phyloP scores from a whole-genome alignment of 179 eudicot species.

The Carnegiea gigantea region DNA sequence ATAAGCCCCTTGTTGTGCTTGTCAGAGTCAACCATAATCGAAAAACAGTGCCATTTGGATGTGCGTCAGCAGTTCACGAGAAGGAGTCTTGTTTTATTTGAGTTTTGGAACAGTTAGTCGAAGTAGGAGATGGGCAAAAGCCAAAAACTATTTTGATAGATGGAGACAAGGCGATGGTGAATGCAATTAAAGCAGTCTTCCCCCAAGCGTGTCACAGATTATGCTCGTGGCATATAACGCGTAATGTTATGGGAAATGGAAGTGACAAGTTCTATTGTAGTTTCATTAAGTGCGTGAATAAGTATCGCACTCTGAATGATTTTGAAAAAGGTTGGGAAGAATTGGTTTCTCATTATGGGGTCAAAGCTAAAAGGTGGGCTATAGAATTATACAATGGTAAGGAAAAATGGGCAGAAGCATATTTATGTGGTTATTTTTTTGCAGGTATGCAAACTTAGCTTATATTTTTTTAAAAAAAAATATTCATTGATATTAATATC shows the following conservation, averaged over 20 bases:
- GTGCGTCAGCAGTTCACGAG: constrained; percentile 2
- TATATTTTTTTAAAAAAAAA: too few relatives aligned
- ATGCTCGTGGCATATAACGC: not conserved
- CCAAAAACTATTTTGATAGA: too few relatives aligned
- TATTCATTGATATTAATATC: too few relatives aligned
- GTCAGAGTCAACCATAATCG: not conserved
- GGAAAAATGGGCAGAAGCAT: constrained; percentile 6
- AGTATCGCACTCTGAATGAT: not conserved
- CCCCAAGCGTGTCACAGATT: not conserved
- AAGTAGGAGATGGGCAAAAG: not conserved
- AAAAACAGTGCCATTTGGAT: constrained; percentile 3
- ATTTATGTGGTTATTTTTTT: not conserved
- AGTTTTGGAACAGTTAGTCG: constrained; percentile 10
- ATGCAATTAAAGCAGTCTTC: too few relatives aligned
- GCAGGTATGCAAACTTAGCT: not conserved
- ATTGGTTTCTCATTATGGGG: not conserved
- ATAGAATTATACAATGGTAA: not conserved
- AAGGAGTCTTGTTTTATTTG: not conserved
- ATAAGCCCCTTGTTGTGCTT: not conserved
- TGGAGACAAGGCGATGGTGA: too few relatives aligned
- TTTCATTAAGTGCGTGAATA: not conserved
- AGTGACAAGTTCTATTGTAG: not conserved
- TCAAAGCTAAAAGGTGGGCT: not conserved
- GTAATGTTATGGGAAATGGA: not conserved
- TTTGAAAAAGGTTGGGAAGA: not conserved